Percentiles rank a stretch among this genome's conserved stretches.
Evolutionary conservation across 257 asterid species (phyloP).

Genomic region (Paraleonurus japonicus): DNA sequence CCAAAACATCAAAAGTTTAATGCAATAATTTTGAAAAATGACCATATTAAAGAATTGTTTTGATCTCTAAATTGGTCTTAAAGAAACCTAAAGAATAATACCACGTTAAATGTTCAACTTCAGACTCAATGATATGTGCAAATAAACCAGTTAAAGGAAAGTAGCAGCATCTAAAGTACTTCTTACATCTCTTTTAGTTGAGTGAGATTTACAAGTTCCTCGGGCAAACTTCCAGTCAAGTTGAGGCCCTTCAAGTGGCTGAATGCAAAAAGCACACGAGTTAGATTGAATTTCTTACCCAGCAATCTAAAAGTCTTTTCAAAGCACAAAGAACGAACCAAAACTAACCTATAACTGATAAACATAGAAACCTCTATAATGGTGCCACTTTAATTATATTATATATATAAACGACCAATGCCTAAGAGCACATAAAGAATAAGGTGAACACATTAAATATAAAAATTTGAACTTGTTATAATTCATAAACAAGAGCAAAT

Average conservation of each 20-base stretch:
- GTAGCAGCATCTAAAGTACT: not conserved
- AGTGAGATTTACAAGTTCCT: conserved; percentile 56
- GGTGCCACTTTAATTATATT: not conserved
- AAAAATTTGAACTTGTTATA: not conserved
- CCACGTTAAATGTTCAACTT: not conserved
- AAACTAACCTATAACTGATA: not conserved
- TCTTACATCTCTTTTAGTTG: conserved; percentile 63
- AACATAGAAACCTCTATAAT: not conserved
- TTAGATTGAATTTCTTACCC: not conserved
- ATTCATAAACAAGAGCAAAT: not conserved
- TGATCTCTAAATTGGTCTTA: not conserved
- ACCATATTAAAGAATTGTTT: not conserved
- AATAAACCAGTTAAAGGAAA: conserved; percentile 1
- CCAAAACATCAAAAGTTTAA: not conserved
- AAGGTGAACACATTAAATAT: not conserved
- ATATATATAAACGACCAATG: not conserved
- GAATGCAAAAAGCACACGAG: conserved; percentile 26
- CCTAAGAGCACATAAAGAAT: not conserved
- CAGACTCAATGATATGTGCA: not conserved
- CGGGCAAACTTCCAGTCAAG: conserved; percentile 69
- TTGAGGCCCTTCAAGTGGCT: conserved; percentile 66
- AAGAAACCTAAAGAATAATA: not conserved
- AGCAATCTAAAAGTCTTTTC: not conserved
- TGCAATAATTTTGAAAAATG: not conserved
- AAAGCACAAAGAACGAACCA: not conserved